Evolutionary conservation across 2,329 filamentous ascomycete species (phyloP).

Genomic region (Amylocarpus encephaloides): DNA sequence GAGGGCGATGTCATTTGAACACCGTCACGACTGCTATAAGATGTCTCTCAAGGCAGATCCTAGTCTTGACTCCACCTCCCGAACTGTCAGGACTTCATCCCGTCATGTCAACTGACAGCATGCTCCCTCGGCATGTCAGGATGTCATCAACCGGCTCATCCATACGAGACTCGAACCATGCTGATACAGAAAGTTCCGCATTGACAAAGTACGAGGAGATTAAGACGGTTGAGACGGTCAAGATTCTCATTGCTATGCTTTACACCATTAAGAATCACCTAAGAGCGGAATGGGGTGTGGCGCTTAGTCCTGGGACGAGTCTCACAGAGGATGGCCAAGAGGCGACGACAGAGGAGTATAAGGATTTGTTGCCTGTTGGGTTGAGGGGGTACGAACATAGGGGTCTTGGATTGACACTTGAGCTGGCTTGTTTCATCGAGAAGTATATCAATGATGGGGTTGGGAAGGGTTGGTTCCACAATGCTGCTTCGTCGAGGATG

Average conservation of each 20-base stretch:
- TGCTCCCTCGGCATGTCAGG: constrained; percentile 14
- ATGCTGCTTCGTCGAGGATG: constrained; percentile 52
- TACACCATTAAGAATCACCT: constrained; percentile 60
- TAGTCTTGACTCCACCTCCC: constrained; percentile 33
- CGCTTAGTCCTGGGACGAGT: constrained; percentile 28
- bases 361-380: constrained; percentile 42
- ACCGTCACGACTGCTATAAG: constrained; percentile 51
- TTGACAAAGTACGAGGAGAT: constrained; percentile 25
- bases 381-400: constrained; percentile 50
- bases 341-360: constrained; percentile 40
- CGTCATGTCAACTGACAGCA: constrained; percentile 20
- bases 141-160: neutral
- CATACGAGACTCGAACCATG: constrained; percentile 4
- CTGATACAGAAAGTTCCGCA: neutral
- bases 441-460: constrained; percentile 51
- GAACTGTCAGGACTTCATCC: constrained; percentile 18
- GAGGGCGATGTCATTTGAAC: constrained; percentile 49
- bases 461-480: constrained; percentile 50
- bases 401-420: constrained; percentile 53
- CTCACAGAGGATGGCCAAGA: constrained; percentile 29
- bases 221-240: constrained; percentile 51
- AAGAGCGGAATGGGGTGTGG: constrained; percentile 53
- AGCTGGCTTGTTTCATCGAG: constrained; percentile 54
- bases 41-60: constrained; percentile 51
- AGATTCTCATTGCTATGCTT: constrained; percentile 53